These are phyloP conservation scores for Mycogone perniciosa DNA, from an alignment of 2,329 filamentous ascomycete genomes.

Conservation along the genomic window DNA sequence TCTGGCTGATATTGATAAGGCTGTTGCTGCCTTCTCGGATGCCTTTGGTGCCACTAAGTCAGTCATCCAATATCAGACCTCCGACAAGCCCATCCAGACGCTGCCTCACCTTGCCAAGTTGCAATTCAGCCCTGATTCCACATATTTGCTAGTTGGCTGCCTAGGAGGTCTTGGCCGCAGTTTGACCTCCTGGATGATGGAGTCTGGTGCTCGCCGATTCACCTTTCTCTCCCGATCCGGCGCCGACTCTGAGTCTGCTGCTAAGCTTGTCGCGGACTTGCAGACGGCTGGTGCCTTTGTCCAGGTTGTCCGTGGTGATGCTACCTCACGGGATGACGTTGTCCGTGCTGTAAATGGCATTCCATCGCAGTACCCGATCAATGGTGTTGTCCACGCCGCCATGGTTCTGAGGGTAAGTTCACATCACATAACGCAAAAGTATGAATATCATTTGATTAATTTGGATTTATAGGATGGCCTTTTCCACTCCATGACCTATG, in stretches of 20 bases:
- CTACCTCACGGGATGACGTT: constrained; percentile 13
- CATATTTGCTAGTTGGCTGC: constrained; percentile 19
- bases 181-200: constrained; percentile 13
- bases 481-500: constrained; percentile 20
- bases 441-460: not conserved
- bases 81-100: constrained; percentile 12
- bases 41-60: constrained; percentile 9
- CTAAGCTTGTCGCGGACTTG: constrained; percentile 16
- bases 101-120: constrained; percentile 2
- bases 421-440: not conserved
- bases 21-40: constrained; percentile 5
- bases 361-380: constrained; percentile 18
- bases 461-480: constrained; percentile 18
- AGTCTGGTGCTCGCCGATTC: constrained; percentile 21
- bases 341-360: constrained; percentile 13
- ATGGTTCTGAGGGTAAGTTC: constrained; percentile 22
- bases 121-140: constrained; percentile 10
- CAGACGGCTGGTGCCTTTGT: constrained; percentile 17
- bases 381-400: constrained; percentile 29
- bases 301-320: constrained; percentile 19
- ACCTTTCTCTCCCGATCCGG: constrained; percentile 24
- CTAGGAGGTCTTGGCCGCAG: constrained; percentile 18
- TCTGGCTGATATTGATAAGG: constrained; percentile 12
- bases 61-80: constrained; percentile 14
- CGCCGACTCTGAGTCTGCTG: constrained; percentile 14